phyloP scores from a whole-genome alignment of 1,284 basidiomycete species.

The Moniliophthora roreri region DNA sequence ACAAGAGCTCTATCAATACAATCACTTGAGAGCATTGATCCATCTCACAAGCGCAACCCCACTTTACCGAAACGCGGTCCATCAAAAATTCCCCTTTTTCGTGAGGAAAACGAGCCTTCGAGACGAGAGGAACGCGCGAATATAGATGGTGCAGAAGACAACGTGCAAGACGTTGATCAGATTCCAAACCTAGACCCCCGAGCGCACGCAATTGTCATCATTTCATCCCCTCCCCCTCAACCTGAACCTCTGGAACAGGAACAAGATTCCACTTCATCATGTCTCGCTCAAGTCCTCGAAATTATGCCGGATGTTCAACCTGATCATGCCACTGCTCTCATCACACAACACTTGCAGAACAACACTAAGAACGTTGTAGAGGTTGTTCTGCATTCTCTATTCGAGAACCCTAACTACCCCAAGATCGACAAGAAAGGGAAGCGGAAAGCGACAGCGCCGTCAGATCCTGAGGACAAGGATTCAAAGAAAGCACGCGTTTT shows the following conservation, averaged over 20 bases:
- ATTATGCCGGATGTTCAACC: slow-evolving; percentile 68
- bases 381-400: slow-evolving; percentile 53
- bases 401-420: slow-evolving; percentile 65
- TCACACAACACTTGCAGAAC: slow-evolving; percentile 37
- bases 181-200: no score
- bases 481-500: slow-evolving; percentile 18
- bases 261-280: slow-evolving; percentile 13
- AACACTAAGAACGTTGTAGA: slow-evolving; percentile 43
- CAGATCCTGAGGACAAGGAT: slow-evolving; percentile 23
- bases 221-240: neutral
- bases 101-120: slow-evolving; percentile 28
- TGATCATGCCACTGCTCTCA: slow-evolving; percentile 44
- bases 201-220: neutral
- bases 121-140: neutral
- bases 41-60: neutral
- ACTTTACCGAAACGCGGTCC: no score
- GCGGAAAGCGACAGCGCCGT: slow-evolving; percentile 39
- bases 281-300: slow-evolving; percentile 55
- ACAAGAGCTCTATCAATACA: neutral
- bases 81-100: slow-evolving; percentile 22
- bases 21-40: neutral
- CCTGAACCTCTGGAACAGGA: slow-evolving; percentile 9
- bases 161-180: slow-evolving; percentile 6
- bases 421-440: slow-evolving; percentile 56
- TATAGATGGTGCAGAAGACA: slow-evolving; percentile 5